Evolutionary conservation across 352 stramenopile genomes (phyloP).

Genomic region (Bremia lactucae): DNA sequence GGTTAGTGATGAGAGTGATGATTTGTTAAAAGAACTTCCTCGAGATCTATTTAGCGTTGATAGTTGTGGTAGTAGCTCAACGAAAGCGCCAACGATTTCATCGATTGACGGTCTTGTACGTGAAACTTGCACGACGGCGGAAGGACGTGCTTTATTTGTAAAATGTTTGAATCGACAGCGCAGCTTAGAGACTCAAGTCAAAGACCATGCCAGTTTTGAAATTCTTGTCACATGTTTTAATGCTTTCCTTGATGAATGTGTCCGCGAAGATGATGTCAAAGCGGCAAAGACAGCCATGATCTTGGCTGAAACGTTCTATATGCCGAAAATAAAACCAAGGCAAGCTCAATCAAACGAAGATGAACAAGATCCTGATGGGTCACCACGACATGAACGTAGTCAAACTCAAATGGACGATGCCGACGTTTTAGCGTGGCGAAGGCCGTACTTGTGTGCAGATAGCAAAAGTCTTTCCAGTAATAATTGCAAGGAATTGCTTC

Average conservation of each 20-base stretch:
- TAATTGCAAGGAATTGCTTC: constrained; percentile 25
- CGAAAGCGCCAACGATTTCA: constrained; percentile 2
- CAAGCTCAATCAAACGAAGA: background rate
- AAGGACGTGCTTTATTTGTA: constrained; percentile 63
- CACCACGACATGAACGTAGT: constrained; percentile 5
- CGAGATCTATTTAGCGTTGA: constrained; percentile 1
- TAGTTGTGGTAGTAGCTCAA: constrained; percentile 1
- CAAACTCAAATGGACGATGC: constrained; percentile 4
- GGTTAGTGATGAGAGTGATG: constrained; percentile 4
- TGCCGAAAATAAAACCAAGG: constrained; percentile 9
- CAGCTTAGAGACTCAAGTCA: constrained; percentile 67
- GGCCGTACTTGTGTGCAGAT: constrained; percentile 12
- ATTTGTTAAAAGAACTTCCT: constrained; percentile 1
- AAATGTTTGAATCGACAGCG: constrained; percentile 75
- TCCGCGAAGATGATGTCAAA: constrained; percentile 72
- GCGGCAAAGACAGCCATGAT: constrained; percentile 84
- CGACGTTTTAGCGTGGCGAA: constrained; percentile 5
- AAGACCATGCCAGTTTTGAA: constrained; percentile 46
- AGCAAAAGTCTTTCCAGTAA: constrained; percentile 19
- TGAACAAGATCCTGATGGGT: background rate
- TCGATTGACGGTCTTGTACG: constrained; percentile 8
- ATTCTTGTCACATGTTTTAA: constrained; percentile 56
- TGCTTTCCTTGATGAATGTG: constrained; percentile 62
- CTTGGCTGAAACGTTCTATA: constrained; percentile 75
- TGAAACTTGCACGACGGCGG: constrained; percentile 23